Evolutionary conservation across 2,329 filamentous ascomycete species (phyloP).

Genomic region (Penicillium decumbens): DNA sequence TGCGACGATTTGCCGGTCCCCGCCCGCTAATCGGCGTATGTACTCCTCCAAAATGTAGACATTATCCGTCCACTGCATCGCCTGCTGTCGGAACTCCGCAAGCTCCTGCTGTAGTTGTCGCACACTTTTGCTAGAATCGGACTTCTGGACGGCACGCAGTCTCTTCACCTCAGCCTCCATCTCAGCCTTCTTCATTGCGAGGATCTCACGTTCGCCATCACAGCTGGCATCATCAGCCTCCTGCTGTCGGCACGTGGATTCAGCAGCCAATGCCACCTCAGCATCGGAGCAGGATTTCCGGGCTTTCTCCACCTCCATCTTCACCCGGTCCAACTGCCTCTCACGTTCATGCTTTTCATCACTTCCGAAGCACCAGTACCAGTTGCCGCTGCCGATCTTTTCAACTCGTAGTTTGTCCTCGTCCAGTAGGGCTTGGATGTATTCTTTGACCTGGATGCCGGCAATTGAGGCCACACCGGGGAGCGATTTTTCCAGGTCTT

Average conservation of each 20-base stretch:
- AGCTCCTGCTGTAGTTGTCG: constrained; percentile 33
- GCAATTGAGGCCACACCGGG: constrained; percentile 60
- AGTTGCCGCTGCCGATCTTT: constrained; percentile 67
- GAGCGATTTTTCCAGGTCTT: constrained; percentile 63
- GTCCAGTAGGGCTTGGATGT: constrained; percentile 58
- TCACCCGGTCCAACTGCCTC: constrained; percentile 24
- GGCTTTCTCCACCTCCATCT: constrained; percentile 29
- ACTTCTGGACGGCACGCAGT: constrained; percentile 35
- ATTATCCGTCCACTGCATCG: constrained; percentile 44
- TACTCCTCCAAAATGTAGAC: constrained; percentile 43
- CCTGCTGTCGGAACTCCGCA: constrained; percentile 28
- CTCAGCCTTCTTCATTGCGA: constrained; percentile 21
- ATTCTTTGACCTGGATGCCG: constrained; percentile 64
- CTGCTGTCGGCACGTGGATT: constrained; percentile 30
- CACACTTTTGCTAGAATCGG: constrained; percentile 30
- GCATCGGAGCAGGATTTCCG: constrained; percentile 29
- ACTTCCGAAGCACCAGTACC: constrained; percentile 65
- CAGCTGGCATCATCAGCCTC: constrained; percentile 19
- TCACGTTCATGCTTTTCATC: constrained; percentile 52
- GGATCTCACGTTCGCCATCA: constrained; percentile 18
- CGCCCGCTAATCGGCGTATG: constrained; percentile 35
- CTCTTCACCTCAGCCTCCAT: constrained; percentile 30
- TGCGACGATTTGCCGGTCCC: constrained; percentile 45
- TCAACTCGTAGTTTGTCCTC: constrained; percentile 60
- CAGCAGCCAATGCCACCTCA: constrained; percentile 35